Base-by-base conservation (phyloP, 805 yeast genomes). In the Saccharomycopsis lassenensis region DNA sequence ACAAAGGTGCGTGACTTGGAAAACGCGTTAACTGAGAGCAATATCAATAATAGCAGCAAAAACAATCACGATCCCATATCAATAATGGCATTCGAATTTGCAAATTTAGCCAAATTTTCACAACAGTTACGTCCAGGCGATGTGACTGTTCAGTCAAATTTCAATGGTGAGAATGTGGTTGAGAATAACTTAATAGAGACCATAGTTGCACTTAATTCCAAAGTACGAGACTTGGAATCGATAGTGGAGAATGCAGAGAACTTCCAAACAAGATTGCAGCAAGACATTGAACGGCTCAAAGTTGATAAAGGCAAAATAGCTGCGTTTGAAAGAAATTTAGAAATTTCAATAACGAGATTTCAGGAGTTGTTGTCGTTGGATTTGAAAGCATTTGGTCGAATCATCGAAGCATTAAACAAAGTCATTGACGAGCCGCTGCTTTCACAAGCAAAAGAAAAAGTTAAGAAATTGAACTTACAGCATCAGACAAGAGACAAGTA, bases 171-270 rank as follows among this genome's bases (percentile, higher is more conserved):
- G 4, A 39, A 39, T 29, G 11, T 27, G 8, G 18, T 25, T 5
- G 42, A 39, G 21, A 39, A 39, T 22, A 39, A 39, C 14, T 22
- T 39, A 10, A 28, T 39, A 5, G 36, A 39, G 7, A 39, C 39
- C 5, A 39, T 39, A 3, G 17, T 10, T 24, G 12, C 25, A 11
- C 18, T 39, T 2, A 39, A 39, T 26, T 7, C 20, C 7, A 31
- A 30, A 24, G n/a, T n/a, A n/a, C n/a, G n/a, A n/a, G n/a, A n/a
- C n/a, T 22, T 16, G 11, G 19, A 29, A 19, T 18, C 30, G 17
- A 8, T 35, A 15, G 42, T 35, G 21, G 35, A 39, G 21, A 34
- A 39, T 25, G 35, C 20, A 4, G 21, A 30, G 12, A 30, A 19
- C 12, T 38, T 35, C 14, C 17, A 26, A n/a, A 21, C 35, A 18